Conservation (phyloP, 495 filamentous ascomycete genomes). For the Bacidia rubella region DNA sequence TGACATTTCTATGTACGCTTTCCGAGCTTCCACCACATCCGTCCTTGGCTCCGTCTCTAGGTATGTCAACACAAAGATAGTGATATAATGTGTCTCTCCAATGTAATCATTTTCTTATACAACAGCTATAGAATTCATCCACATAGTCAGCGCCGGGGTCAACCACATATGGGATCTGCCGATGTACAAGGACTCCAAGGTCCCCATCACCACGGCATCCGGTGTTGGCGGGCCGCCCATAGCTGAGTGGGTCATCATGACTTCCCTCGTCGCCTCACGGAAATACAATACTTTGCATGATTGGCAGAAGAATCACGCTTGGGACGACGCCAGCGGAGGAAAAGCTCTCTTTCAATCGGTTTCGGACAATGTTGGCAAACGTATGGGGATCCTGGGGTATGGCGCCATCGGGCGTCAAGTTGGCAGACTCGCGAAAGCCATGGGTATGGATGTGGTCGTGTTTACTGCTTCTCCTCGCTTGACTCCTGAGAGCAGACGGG, state of each 20-base stretch:
- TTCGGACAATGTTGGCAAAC: slow-evolving; percentile 38
- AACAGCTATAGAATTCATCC: no score
- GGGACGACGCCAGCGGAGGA: slow-evolving; percentile 14
- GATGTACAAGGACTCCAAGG: slow-evolving; percentile 48
- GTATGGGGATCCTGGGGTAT: slow-evolving; percentile 66
- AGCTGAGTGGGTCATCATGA: slow-evolving; percentile 58
- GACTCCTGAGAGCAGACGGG: slow-evolving; percentile 41
- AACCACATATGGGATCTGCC: slow-evolving; percentile 52
- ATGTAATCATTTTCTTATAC: no score
- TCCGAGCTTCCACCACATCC: no score
- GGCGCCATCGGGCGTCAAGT: slow-evolving; percentile 68
- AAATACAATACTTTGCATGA: slow-evolving; percentile 37
- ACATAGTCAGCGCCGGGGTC: slow-evolving; percentile 60
- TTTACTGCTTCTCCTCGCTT: slow-evolving; percentile 44
- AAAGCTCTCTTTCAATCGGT: slow-evolving; percentile 13
- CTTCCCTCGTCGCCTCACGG: slow-evolving; percentile 40
- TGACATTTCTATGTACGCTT: no score
- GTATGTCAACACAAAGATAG: no score
- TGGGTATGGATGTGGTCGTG: slow-evolving; percentile 70
- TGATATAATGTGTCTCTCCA: no score
- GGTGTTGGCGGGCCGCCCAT: slow-evolving; percentile 78
- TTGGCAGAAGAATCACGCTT: slow-evolving; percentile 29
- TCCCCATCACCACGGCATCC: slow-evolving; percentile 56
- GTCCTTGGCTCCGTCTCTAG: no score
- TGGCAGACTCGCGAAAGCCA: slow-evolving; percentile 50